A percentile compares a stretch with the other conserved stretches of the same genome.
Conservation (phyloP, 2,329 filamentous ascomycete species). For the Nannizzia gypsea region DNA sequence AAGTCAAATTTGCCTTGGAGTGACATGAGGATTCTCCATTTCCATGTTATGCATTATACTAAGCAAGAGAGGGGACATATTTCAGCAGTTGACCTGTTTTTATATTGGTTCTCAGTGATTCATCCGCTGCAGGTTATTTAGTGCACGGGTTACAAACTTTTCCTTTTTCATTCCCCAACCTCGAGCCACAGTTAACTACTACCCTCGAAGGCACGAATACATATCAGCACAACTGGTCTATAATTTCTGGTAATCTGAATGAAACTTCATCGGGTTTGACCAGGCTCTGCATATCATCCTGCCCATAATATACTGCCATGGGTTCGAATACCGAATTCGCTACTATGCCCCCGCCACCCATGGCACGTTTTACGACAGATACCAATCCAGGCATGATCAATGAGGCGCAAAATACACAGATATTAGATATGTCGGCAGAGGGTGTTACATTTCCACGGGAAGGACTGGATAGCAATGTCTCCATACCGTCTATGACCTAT, state of each 20-base stretch:
- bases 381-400: neutral
- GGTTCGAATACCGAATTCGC: neutral
- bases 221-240: neutral
- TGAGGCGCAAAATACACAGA: neutral
- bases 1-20: neutral
- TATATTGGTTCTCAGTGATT: neutral
- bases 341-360: slow-evolving; percentile 2
- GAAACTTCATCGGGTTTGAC: neutral
- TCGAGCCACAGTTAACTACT: neutral
- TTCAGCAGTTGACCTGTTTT: neutral
- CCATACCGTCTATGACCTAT: neutral
- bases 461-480: neutral
- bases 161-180: neutral
- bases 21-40: neutral
- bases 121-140: neutral
- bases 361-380: neutral
- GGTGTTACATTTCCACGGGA: neutral
- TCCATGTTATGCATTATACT: neutral
- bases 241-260: neutral
- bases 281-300: neutral
- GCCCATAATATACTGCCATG: neutral
- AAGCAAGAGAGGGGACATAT: neutral
- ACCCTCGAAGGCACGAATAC: neutral
- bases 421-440: neutral
- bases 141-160: neutral